These are phyloP conservation scores for Onygena corvina DNA, from an alignment of 2,329 filamentous ascomycete species.

Conservation along the genomic window DNA sequence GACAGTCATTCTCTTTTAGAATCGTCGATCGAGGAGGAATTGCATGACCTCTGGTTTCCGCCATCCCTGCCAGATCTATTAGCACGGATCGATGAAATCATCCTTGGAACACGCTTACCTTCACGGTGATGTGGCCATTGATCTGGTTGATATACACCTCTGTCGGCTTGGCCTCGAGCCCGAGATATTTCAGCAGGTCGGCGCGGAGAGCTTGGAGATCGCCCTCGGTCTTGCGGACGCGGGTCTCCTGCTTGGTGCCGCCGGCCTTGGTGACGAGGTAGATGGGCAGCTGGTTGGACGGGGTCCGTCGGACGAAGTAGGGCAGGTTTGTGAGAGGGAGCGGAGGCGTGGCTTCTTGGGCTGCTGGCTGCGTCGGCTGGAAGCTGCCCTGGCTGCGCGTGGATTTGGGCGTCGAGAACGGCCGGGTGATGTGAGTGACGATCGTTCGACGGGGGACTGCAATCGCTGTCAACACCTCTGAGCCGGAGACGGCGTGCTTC, in stretches of 20 bases:
- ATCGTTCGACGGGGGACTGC: conserved; percentile 13
- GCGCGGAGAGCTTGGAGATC: conserved; percentile 51
- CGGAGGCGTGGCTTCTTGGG: conserved; percentile 14
- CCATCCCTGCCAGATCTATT: conserved; percentile 33
- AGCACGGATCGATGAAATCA: background rate
- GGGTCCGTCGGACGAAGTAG: conserved; percentile 63
- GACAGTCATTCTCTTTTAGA: conserved; percentile 19
- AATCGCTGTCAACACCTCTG: too few relatives aligned
- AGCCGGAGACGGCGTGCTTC: background rate
- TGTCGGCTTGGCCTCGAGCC: conserved; percentile 36
- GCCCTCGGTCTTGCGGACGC: conserved; percentile 69
- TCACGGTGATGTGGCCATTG: conserved; percentile 64
- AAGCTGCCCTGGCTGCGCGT: background rate
- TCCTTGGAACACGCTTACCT: conserved; percentile 41
- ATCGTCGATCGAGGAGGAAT: conserved; percentile 38
- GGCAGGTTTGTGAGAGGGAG: conserved; percentile 37
- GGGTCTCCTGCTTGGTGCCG: conserved; percentile 61
- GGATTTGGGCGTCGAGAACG: conserved; percentile 15
- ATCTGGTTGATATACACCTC: conserved; percentile 43
- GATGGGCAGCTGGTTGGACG: conserved; percentile 58
- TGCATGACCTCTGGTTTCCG: conserved; percentile 38
- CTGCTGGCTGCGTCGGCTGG: background rate
- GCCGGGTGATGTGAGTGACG: conserved; percentile 13
- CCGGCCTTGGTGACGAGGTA: conserved; percentile 64
- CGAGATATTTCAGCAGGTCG: conserved; percentile 51